A percentile compares a stretch with the other conserved stretches of the same genome.
phyloP scores from a whole-genome alignment of 345 rosid genomes.

The Leavenworthia alabamica region DNA sequence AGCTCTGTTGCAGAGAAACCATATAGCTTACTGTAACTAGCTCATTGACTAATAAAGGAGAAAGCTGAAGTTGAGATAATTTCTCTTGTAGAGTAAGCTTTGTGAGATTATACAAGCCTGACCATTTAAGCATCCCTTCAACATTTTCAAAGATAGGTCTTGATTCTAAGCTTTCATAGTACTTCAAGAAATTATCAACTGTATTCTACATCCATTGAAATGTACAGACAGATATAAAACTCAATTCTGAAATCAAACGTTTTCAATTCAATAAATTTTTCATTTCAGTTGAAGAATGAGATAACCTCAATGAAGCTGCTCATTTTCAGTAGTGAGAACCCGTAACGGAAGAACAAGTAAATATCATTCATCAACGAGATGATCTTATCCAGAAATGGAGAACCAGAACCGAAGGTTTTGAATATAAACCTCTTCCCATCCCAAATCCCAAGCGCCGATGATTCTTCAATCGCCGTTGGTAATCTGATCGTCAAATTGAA shows the following conservation, averaged over 20 bases:
- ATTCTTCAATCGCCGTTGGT: constrained; percentile 46
- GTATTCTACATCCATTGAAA: constrained; percentile 40
- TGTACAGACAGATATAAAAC: not conserved
- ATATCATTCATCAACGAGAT: constrained; percentile 52
- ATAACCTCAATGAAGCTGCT: constrained; percentile 56
- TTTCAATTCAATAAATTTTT: no score
- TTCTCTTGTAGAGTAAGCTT: constrained; percentile 50
- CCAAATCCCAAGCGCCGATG: constrained; percentile 65
- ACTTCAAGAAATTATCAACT: constrained; percentile 64
- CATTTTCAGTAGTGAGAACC: constrained; percentile 75
- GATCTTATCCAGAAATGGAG: constrained; percentile 47
- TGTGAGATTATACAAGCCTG: constrained; percentile 72
- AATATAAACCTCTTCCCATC: constrained; percentile 58
- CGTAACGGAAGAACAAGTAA: constrained; percentile 55
- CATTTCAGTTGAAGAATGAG: not conserved
- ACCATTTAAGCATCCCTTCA: constrained; percentile 90
- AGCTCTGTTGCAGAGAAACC: not conserved
- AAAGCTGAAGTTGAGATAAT: constrained; percentile 38
- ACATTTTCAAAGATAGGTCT: constrained; percentile 76
- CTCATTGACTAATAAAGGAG: constrained; percentile 57
- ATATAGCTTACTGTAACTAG: constrained; percentile 58
- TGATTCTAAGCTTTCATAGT: constrained; percentile 49
- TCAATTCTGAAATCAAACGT: not conserved
- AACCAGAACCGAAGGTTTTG: constrained; percentile 41
- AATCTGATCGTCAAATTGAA: constrained; percentile 39